Evolutionary conservation across 2,329 filamentous ascomycete genomes (phyloP).

Genomic region (Nectriaceae sp.): DNA sequence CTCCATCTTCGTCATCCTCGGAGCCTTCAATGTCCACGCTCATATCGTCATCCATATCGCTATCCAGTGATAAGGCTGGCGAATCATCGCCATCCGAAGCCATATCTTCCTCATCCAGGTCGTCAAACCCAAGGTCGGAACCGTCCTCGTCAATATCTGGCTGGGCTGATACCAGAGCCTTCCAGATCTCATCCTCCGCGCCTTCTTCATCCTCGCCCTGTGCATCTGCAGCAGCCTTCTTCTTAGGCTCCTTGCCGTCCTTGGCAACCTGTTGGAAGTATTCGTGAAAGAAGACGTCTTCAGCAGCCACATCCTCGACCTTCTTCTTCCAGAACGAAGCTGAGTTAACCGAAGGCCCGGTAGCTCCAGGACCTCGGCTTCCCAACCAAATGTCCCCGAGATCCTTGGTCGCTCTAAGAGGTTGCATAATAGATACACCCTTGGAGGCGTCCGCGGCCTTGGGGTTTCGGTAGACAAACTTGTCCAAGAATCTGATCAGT

Average conservation of each 20-base stretch:
- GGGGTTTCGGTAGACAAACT: slow-evolving; percentile 96
- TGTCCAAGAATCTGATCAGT: slow-evolving; percentile 92
- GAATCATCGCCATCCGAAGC: slow-evolving; percentile 49
- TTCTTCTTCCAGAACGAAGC: slow-evolving; percentile 92
- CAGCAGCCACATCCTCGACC: slow-evolving; percentile 80
- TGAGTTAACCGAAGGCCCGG: slow-evolving; percentile 66
- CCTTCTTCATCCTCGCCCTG: slow-evolving; percentile 56
- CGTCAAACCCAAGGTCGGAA: slow-evolving; percentile 51
- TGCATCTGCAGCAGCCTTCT: slow-evolving; percentile 51
- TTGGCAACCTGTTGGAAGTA: slow-evolving; percentile 84
- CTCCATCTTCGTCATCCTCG: slow-evolving; percentile 44
- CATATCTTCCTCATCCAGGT: slow-evolving; percentile 51
- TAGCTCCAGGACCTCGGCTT: slow-evolving; percentile 46
- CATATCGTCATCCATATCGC: slow-evolving; percentile 49
- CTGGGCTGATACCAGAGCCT: slow-evolving; percentile 79
- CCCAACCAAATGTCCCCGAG: slow-evolving; percentile 59
- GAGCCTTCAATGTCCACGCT: slow-evolving; percentile 39
- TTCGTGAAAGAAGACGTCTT: slow-evolving; percentile 97
- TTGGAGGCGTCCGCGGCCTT: slow-evolving; percentile 70
- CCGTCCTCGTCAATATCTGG: slow-evolving; percentile 63
- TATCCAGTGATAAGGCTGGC: slow-evolving; percentile 39
- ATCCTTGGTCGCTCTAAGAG: slow-evolving; percentile 59
- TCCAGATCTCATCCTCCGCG: slow-evolving; percentile 84
- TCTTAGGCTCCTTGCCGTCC: slow-evolving; percentile 53
- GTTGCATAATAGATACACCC: slow-evolving; percentile 95